These are phyloP conservation scores for Backusella macrospora DNA, from an alignment of 192 early-diverging fungal species.

Conservation along the genomic window DNA sequence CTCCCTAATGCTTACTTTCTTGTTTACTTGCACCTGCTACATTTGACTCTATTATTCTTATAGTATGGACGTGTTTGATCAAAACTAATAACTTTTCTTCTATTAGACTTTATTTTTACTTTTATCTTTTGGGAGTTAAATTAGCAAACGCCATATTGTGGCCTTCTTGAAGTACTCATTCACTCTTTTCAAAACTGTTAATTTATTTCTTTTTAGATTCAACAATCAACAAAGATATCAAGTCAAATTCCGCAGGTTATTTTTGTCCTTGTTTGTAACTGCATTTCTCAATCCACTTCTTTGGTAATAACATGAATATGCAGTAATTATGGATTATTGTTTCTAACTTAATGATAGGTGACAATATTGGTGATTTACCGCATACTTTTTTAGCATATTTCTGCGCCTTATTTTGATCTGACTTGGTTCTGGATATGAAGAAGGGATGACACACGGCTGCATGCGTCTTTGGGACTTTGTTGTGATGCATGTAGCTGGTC, in stretches of 20 bases:
- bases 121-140: background rate
- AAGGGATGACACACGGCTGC: constrained; percentile 3
- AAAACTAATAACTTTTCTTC: constrained; percentile 3
- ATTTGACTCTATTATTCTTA: constrained; percentile 1
- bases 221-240: background rate
- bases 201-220: background rate
- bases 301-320: constrained; percentile 1
- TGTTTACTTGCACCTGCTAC: constrained; percentile 1
- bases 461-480: background rate
- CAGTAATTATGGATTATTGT: constrained; percentile 7
- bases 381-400: background rate
- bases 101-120: background rate
- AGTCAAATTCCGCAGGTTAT: background rate
- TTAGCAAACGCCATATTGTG: too few relatives aligned
- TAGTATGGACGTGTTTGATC: background rate
- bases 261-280: background rate
- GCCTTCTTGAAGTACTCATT: too few relatives aligned
- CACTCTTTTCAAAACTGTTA: background rate
- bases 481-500: too few relatives aligned
- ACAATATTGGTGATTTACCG: background rate
- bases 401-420: constrained; percentile 17
- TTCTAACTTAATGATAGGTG: background rate
- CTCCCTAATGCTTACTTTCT: too few relatives aligned
- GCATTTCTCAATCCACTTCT: background rate
- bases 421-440: constrained; percentile 12